Percentiles rank a stretch among this genome's conserved stretches.
These are phyloP conservation scores for Strigomonas culicis DNA, from an alignment of 208 protist genomes.

Conservation along the genomic window DNA sequence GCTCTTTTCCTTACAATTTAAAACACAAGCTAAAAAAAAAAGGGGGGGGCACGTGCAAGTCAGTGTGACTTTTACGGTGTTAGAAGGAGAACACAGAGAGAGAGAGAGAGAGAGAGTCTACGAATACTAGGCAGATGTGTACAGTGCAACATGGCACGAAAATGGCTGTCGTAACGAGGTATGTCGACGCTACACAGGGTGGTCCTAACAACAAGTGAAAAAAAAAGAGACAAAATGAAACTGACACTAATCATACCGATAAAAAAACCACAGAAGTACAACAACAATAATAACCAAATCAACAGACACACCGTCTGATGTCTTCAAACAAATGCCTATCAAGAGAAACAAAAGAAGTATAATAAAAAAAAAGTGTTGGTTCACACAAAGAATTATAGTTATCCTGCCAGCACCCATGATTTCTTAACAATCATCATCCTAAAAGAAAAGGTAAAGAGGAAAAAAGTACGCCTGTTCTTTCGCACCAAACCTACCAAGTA, in stretches of 20 bases:
- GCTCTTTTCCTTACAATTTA: too few relatives aligned
- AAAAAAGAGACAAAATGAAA: constrained; percentile 2
- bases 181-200: not conserved
- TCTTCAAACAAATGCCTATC: too few relatives aligned
- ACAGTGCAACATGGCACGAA: not conserved
- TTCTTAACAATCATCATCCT: not conserved
- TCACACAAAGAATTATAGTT: not conserved
- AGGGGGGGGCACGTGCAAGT: not conserved
- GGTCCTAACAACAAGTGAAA: not conserved
- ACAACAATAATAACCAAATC: not conserved
- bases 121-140: not conserved
- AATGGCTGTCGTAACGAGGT: not conserved
- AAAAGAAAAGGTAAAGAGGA: not conserved
- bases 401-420: not conserved
- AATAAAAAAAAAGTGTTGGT: not conserved
- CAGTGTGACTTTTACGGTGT: not conserved
- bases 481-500: not conserved
- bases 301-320: too few relatives aligned
- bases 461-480: not conserved
- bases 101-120: constrained; percentile 1
- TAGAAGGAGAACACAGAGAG: not conserved
- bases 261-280: not conserved
- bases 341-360: too few relatives aligned
- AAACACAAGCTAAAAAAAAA: not conserved
- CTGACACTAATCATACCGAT: constrained; percentile 14